Evolutionary conservation across 768 basidiomycete species (phyloP).

Genomic region (Termitomyces eurrhizus): DNA sequence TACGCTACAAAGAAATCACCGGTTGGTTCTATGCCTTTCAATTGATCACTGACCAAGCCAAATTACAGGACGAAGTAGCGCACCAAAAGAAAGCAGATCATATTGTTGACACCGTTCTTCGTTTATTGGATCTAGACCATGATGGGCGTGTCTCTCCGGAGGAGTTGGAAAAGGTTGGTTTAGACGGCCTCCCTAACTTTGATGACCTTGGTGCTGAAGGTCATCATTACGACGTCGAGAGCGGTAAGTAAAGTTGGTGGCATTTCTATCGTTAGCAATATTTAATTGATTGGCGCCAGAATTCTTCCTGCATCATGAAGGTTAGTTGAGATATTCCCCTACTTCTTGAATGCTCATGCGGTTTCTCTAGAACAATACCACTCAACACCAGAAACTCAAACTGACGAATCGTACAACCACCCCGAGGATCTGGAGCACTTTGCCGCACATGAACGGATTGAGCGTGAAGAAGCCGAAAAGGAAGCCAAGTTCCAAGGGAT

Average conservation of each 20-base stretch:
- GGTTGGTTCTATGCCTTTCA: constrained; percentile 27
- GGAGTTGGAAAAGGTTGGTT: constrained; percentile 71
- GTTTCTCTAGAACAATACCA: constrained; percentile 76
- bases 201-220: constrained; percentile 84
- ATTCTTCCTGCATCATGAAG: constrained; percentile 98
- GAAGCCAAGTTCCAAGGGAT: constrained; percentile 86
- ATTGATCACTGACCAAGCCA: neutral
- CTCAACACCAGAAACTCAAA: constrained; percentile 95
- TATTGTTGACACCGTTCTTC: constrained; percentile 70
- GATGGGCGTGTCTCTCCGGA: constrained; percentile 68
- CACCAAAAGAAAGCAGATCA: constrained; percentile 79
- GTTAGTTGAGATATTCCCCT: constrained; percentile 28
- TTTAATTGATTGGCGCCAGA: constrained; percentile 37
- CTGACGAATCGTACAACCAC: constrained; percentile 91
- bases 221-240: constrained; percentile 90
- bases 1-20: constrained; percentile 81
- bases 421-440: constrained; percentile 95
- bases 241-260: constrained; percentile 49
- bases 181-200: constrained; percentile 79
- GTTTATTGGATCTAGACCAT: constrained; percentile 64
- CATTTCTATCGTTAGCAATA: neutral
- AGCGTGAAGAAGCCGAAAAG: constrained; percentile 75
- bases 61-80: constrained; percentile 63
- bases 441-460: constrained; percentile 81
- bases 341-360: neutral